Evolutionary conservation across 495 filamentous ascomycete species (phyloP), one percentile per base, ranked within the genome.

Genomic region (Tuber microsphaerosporum): DNA sequence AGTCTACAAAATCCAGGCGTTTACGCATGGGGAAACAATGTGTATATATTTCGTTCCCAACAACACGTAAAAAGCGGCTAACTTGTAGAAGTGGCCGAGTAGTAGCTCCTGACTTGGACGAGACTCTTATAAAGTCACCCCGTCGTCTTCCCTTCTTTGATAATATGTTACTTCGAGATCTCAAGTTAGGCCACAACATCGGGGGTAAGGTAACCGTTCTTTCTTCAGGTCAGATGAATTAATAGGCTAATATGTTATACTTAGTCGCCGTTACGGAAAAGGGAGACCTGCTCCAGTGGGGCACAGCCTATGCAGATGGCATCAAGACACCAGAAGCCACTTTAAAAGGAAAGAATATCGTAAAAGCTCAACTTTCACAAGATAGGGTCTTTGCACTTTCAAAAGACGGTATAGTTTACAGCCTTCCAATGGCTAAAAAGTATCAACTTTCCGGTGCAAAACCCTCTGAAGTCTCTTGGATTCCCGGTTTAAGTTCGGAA

Each of bases 221-320:
- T 75, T 51, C 73, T 73, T 44, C 16, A 6, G 20, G 22, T 41
- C 22, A 71, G 70, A 74, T 34, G 37, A 14, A 65, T 34, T 34
- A 34, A 56, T 70, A 17, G 56, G 41, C 70, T 74, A 44, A 74
- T 26, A 45, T 41, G 46, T 37, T 10, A n/a, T 16, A n/a, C 10
- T 20, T 20, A 82, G 81, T 90, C 20, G 95, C 95, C 5, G 90
- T 98, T 68, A 91, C 89, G 39, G 94, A 97, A 82, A 91, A 91
- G 68, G 95, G 95, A 6, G 92, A 98, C 82, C 85, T 99, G 20
- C 86, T 97, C 22, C 94, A 97, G 84, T 99, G 95, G 95, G 95
- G 95, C 5, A 87, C 85, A 39, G 93, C 87, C 31, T 97, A 90
- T 82, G 91, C 90, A 17, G 85, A 85, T 68, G 85, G 87, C 1